These are phyloP conservation scores for Aspergillus transmontanensis DNA, from an alignment of 2,329 filamentous ascomycete genomes.

Conservation along the genomic window DNA sequence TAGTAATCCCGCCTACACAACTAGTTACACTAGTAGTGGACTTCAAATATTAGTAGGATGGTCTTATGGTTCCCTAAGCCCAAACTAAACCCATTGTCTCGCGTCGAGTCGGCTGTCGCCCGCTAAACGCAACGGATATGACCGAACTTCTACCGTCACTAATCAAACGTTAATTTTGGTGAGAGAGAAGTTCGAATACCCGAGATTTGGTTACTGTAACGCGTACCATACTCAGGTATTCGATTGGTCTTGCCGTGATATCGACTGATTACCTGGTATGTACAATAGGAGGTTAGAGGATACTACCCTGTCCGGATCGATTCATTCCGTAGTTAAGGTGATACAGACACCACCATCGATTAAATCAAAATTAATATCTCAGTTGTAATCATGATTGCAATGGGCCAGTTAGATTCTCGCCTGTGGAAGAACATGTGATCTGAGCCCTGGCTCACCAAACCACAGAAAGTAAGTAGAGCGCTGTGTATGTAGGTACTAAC, in stretches of 20 bases:
- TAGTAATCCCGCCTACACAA: neutral
- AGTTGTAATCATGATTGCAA: neutral
- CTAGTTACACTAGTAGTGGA: neutral
- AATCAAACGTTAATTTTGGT: neutral
- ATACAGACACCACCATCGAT: neutral
- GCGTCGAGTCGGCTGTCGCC: neutral
- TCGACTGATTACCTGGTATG: neutral
- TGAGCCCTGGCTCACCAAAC: conserved; percentile 18
- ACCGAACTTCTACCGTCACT: neutral
- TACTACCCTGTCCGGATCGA: neutral
- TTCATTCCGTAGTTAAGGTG: neutral
- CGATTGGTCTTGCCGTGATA: neutral
- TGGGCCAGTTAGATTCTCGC: conserved; percentile 16
- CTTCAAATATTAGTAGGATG: neutral
- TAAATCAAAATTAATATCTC: neutral
- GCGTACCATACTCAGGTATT: neutral
- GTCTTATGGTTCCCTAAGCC: neutral
- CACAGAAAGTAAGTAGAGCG: no score
- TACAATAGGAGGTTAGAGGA: no score
- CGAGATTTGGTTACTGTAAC: neutral
- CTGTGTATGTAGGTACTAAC: no score
- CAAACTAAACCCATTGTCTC: neutral
- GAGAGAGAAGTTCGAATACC: neutral
- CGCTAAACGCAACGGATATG: neutral
- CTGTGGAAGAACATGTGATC: conserved; percentile 22